Conservation (phyloP, 805 yeast genomes). For the Diddensiella caesifluorescens region DNA sequence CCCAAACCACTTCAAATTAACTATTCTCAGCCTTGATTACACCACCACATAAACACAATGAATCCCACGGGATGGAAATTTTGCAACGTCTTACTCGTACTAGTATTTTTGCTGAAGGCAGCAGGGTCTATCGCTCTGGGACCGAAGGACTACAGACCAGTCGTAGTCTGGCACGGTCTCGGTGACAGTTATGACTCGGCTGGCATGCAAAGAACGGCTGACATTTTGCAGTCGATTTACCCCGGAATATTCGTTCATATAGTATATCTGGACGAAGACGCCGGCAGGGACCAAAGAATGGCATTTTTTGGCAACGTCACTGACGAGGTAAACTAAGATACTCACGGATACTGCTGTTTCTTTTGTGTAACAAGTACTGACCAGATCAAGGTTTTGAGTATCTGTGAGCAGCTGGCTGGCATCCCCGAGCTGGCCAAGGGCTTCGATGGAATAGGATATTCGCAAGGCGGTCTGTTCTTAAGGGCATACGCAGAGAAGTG, state of each 20-base stretch:
- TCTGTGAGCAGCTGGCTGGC: slow-evolving; percentile 47
- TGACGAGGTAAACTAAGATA: slow-evolving; percentile 41
- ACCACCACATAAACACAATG: no score
- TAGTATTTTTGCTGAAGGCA: no score
- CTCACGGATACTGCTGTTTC: background rate
- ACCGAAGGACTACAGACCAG: slow-evolving; percentile 36
- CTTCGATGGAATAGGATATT: slow-evolving; percentile 70
- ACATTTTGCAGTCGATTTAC: slow-evolving; percentile 34
- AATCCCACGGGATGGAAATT: no score
- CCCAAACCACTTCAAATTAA: no score
- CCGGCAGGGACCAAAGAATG: slow-evolving; percentile 46
- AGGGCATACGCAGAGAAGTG: slow-evolving; percentile 63
- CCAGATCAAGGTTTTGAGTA: slow-evolving; percentile 37
- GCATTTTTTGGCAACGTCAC: slow-evolving; percentile 58
- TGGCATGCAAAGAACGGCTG: slow-evolving; percentile 46
- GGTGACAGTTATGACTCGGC: slow-evolving; percentile 68
- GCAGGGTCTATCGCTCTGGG: no score
- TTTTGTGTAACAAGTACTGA: background rate
- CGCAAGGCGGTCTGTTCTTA: slow-evolving; percentile 81
- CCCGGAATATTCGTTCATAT: slow-evolving; percentile 54
- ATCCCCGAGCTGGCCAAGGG: slow-evolving; percentile 48
- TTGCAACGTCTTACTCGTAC: no score
- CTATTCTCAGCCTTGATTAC: no score
- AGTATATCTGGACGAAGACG: slow-evolving; percentile 45
- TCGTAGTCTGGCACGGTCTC: slow-evolving; percentile 81